These are phyloP conservation scores for Wallacemonas collosoma DNA, from an alignment of 208 protist species.

Conservation along the genomic window DNA sequence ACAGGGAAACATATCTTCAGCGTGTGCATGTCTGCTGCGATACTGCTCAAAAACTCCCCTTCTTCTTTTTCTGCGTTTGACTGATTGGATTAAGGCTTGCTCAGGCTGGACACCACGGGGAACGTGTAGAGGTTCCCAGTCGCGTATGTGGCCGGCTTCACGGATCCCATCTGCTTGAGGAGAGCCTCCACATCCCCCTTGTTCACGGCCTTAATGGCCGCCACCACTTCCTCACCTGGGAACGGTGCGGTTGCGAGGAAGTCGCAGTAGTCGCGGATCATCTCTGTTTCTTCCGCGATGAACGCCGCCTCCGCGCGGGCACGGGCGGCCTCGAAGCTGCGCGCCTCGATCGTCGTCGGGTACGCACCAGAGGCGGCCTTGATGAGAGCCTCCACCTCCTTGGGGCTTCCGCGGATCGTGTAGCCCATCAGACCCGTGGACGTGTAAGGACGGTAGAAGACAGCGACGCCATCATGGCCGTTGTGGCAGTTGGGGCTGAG, in stretches of 20 bases:
- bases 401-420: constrained; percentile 64
- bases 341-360: constrained; percentile 36
- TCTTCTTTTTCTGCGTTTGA: background rate
- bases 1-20: background rate
- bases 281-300: constrained; percentile 51
- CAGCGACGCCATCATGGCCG: constrained; percentile 51
- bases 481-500: constrained; percentile 21
- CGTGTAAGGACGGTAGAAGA: constrained; percentile 83
- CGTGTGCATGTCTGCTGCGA: background rate
- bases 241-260: constrained; percentile 73
- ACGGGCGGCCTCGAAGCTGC: constrained; percentile 32
- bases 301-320: constrained; percentile 51
- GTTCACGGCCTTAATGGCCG: constrained; percentile 55
- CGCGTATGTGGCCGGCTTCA: constrained; percentile 58
- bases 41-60: background rate
- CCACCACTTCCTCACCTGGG: constrained; percentile 39
- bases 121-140: constrained; percentile 70
- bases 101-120: constrained; percentile 52
- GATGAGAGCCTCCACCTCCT: constrained; percentile 39
- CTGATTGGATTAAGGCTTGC: constrained; percentile 27
- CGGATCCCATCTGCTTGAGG: constrained; percentile 31
- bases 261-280: constrained; percentile 79
- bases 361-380: constrained; percentile 39
- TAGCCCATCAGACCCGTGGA: constrained; percentile 77
- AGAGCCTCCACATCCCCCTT: constrained; percentile 59